Percentiles rank a stretch among this genome's conserved stretches.
phyloP scores from a whole-genome alignment of 2,329 filamentous ascomycete species.

The Xylariaceae sp. region DNA sequence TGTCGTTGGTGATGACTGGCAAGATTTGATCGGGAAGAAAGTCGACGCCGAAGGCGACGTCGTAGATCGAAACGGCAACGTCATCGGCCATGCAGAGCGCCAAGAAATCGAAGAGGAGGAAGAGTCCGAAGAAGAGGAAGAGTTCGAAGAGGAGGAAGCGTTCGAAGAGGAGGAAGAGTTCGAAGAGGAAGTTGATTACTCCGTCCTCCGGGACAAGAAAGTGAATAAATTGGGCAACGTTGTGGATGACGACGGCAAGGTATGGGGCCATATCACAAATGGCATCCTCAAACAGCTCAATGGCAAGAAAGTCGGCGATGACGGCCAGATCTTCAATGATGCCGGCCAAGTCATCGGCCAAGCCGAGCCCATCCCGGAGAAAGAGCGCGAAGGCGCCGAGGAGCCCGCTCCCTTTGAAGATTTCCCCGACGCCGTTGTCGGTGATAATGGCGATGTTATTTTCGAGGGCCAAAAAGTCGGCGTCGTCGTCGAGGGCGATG shows the following conservation, averaged over 20 bases:
- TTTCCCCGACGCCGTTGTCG: conserved; percentile 50
- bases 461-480: conserved; percentile 53
- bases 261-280: conserved; percentile 58
- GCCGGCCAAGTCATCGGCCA: conserved; percentile 62
- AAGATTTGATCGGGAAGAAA: conserved; percentile 34
- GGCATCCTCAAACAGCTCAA: conserved; percentile 59
- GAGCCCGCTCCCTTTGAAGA: conserved; percentile 52
- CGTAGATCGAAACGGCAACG: conserved; percentile 34
- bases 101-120: conserved; percentile 32
- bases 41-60: conserved; percentile 36
- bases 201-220: conserved; percentile 47
- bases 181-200: conserved; percentile 40
- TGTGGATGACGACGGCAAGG: conserved; percentile 46
- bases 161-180: conserved; percentile 18
- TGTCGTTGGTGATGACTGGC: conserved; percentile 35
- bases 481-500: conserved; percentile 58
- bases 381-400: conserved; percentile 45
- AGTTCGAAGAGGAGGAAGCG: conserved; percentile 30
- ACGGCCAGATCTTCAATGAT: conserved; percentile 68
- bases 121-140: conserved; percentile 31
- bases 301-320: conserved; percentile 58
- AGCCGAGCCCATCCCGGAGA: conserved; percentile 57
- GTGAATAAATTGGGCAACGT: conserved; percentile 58
- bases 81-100: conserved; percentile 33
- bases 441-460: conserved; percentile 48